Percentiles rank a stretch among this genome's conserved stretches.
These are phyloP conservation scores for Cadophora sp. DNA, from an alignment of 2,329 filamentous ascomycete species.

Conservation along the genomic window DNA sequence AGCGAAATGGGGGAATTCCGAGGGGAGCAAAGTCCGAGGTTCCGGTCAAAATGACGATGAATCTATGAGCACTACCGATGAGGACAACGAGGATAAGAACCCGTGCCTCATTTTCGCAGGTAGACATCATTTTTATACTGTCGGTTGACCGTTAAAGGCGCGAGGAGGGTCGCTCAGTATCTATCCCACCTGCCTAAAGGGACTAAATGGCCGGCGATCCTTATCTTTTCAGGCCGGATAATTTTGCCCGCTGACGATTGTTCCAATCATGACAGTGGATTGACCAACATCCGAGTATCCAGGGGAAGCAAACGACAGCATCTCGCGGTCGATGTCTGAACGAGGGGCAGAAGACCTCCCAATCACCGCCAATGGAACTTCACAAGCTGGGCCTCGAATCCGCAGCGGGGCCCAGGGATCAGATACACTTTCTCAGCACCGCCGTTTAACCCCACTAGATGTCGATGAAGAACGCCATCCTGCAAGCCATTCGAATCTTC, in stretches of 20 bases:
- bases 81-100: background rate
- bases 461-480: background rate
- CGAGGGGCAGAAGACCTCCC: background rate
- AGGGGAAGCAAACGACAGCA: too few relatives aligned
- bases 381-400: background rate
- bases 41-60: background rate
- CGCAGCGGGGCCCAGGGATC: background rate
- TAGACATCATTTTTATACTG: background rate
- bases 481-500: background rate
- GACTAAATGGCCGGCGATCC: background rate
- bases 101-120: background rate
- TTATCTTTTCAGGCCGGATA: background rate
- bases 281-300: background rate
- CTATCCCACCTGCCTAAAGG: background rate
- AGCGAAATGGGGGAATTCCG: too few relatives aligned
- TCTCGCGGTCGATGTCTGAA: too few relatives aligned
- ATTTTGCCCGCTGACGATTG: background rate
- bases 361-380: background rate
- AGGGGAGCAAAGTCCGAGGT: background rate
- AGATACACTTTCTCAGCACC: background rate
- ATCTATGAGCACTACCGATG: background rate
- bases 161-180: background rate
- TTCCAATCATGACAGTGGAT: background rate
- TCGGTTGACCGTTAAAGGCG: background rate
- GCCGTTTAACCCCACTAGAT: background rate